Conservation (phyloP, 768 basidiomycete species). For the Gymnopilus junonius region DNA sequence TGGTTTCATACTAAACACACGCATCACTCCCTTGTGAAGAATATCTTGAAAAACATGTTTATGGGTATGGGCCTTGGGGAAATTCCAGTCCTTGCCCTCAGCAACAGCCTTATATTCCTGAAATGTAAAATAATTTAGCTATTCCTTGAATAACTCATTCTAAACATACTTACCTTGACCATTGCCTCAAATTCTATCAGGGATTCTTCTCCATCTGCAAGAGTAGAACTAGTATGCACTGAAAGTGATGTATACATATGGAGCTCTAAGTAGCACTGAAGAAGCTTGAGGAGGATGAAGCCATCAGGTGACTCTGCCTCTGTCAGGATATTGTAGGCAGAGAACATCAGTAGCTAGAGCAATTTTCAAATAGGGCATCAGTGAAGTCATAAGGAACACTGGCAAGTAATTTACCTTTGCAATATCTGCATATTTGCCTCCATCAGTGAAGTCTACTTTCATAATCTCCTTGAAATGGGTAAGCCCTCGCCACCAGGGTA, state of each 20-base stretch:
- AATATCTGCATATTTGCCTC: slow-evolving; percentile 22
- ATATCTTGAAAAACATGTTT: slow-evolving; percentile 36
- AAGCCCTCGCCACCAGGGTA: slow-evolving; percentile 27
- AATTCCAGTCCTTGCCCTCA: slow-evolving; percentile 35
- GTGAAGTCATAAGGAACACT: no score
- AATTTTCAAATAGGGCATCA: no score
- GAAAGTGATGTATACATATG: slow-evolving; percentile 20
- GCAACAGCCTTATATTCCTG: slow-evolving; percentile 14
- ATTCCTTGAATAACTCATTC: background rate
- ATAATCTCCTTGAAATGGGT: slow-evolving; percentile 28
- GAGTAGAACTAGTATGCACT: slow-evolving; percentile 10
- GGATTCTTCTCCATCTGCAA: slow-evolving; percentile 1
- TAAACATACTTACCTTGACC: slow-evolving; percentile 24
- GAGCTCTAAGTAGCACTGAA: slow-evolving; percentile 17
- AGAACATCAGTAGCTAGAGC: background rate
- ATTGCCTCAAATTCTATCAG: slow-evolving; percentile 5
- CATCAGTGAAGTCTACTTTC: slow-evolving; percentile 30
- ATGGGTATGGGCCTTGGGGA: slow-evolving; percentile 37
- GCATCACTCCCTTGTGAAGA: slow-evolving; percentile 28
- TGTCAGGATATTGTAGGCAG: background rate
- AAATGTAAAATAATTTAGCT: background rate
- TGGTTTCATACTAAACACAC: slow-evolving; percentile 33
- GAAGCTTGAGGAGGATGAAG: slow-evolving; percentile 3
- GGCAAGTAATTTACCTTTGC: slow-evolving; percentile 14
- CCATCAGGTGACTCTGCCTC: background rate